Conservation (phyloP, 176 grass and related monocot species). For the Raddia distichophylla region DNA sequence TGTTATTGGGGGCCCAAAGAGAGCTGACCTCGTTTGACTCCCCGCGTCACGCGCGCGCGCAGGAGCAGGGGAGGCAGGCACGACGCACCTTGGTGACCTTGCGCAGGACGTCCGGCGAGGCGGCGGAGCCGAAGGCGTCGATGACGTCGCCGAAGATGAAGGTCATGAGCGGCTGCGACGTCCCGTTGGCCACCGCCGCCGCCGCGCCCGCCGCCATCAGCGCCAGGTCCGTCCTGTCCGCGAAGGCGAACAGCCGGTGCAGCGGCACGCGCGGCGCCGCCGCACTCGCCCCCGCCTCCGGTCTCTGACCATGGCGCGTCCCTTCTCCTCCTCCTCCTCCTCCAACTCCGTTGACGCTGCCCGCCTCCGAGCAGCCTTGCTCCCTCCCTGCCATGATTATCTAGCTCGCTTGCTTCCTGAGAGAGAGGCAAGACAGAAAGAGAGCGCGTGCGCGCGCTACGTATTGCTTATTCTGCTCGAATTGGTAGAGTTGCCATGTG, state of each 20-base stretch:
- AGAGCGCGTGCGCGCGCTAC: too few species aligned
- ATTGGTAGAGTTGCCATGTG: too few species aligned
- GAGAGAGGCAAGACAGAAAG: too few species aligned
- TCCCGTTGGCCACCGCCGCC: constrained; percentile 57
- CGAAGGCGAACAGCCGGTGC: constrained; percentile 62
- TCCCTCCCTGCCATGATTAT: too few species aligned
- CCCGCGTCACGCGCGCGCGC: not conserved
- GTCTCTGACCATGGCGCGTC: not conserved
- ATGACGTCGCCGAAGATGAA: constrained; percentile 74
- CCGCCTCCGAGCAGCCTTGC: too few species aligned
- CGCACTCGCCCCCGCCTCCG: not conserved
- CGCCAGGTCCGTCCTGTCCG: constrained; percentile 51
- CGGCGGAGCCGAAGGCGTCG: constrained; percentile 62
- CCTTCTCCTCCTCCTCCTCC: not conserved
- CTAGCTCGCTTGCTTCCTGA: too few species aligned
- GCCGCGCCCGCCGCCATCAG: constrained; percentile 61
- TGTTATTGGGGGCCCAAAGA: too few species aligned
- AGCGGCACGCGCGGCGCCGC: constrained; percentile 48
- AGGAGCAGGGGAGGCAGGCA: not conserved
- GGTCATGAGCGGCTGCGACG: constrained; percentile 74
- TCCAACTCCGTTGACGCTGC: not conserved
- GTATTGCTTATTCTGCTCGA: too few species aligned
- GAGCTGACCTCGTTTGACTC: too few species aligned
- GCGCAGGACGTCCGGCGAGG: constrained; percentile 27
- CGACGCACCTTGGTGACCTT: constrained; percentile 53